phyloP scores from a whole-genome alignment of 2,329 filamentous ascomycete species.

The Byssoonygena ceratinophila region DNA sequence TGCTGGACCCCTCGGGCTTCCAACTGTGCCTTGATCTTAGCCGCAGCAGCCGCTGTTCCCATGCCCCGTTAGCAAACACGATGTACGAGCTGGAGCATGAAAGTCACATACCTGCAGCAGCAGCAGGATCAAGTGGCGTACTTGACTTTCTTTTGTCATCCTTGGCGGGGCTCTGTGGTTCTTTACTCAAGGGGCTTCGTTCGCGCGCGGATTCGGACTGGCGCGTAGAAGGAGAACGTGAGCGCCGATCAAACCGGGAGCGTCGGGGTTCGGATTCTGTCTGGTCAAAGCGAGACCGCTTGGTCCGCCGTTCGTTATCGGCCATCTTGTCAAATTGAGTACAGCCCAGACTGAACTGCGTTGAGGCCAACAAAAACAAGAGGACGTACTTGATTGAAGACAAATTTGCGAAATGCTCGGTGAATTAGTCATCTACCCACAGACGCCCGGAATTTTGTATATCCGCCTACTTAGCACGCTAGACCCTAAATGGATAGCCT shows the following conservation, averaged over 20 bases:
- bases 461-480: too few relatives aligned
- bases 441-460: too few relatives aligned
- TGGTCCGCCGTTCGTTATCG: slow-evolving; percentile 63
- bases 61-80: slow-evolving; percentile 6
- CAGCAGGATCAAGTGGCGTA: slow-evolving; percentile 55
- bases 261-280: slow-evolving; percentile 66
- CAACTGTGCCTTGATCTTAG: slow-evolving; percentile 72
- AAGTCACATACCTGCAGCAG: slow-evolving; percentile 56
- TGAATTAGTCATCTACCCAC: neutral
- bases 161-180: slow-evolving; percentile 39
- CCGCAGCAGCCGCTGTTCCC: slow-evolving; percentile 67
- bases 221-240: slow-evolving; percentile 63
- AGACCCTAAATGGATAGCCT: slow-evolving; percentile 13
- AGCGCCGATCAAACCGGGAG: slow-evolving; percentile 85
- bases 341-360: neutral
- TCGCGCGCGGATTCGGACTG: slow-evolving; percentile 62
- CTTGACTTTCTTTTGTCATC: slow-evolving; percentile 34
- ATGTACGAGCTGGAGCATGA: neutral
- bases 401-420: slow-evolving; percentile 7
- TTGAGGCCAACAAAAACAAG: neutral
- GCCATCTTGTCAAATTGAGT: slow-evolving; percentile 47
- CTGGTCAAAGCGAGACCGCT: slow-evolving; percentile 91
- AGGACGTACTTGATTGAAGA: too few relatives aligned
- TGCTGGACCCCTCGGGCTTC: slow-evolving; percentile 81
- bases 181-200: slow-evolving; percentile 62